Evolutionary conservation across 306 rosid genomes (phyloP), one percentile per base, ranked within the genome.

Genomic region (Citrullus mucosospermus): DNA sequence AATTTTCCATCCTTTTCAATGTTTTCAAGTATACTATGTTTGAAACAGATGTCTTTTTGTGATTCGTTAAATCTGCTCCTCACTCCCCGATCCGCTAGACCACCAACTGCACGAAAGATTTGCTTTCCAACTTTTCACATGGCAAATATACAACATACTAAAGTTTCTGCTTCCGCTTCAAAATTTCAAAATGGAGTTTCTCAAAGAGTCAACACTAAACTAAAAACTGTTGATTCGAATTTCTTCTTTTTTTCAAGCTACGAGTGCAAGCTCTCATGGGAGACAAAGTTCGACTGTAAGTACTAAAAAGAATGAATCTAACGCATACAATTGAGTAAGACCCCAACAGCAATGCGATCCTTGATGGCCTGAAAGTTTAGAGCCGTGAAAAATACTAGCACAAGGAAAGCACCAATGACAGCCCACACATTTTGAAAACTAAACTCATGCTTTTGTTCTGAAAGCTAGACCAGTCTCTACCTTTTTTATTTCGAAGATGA

Each of bases 401-500:
- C 7, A 38, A 25, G 18, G 75, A 43, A 68, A 68, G 75, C 75
- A 68, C 75, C 77, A 44, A 69, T 43, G 57, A 22, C 20, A 70
- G 39, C 56, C 39, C 43, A 4, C 61, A 65, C 28, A 16, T 6
- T 44, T 8, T 5, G 30, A n/a, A 15, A 20, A 65, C 54, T 63
- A 20, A 15, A 39, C 41, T 65, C 79, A 89, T 34, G 85, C 54
- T 82, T 90, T 88, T 75, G 95, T 84, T 79, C 89, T 92, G 76
- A 82, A 59, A 58, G 91, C 87, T 60, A 93, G 88, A 78, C 99
- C 97, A 9, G 91, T 86, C 88, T 96, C 99, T 62, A 96, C 99
- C 90, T 88, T 96, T 89, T 96, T 96, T 44, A 96, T 96, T 88
- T 96, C 99, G 74, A 91, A 96, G 86, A 96, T 96, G 80, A 96